These are phyloP conservation scores for Rubroboletus pulcherrimus DNA, from an alignment of 768 basidiomycete species.

Conservation along the genomic window DNA sequence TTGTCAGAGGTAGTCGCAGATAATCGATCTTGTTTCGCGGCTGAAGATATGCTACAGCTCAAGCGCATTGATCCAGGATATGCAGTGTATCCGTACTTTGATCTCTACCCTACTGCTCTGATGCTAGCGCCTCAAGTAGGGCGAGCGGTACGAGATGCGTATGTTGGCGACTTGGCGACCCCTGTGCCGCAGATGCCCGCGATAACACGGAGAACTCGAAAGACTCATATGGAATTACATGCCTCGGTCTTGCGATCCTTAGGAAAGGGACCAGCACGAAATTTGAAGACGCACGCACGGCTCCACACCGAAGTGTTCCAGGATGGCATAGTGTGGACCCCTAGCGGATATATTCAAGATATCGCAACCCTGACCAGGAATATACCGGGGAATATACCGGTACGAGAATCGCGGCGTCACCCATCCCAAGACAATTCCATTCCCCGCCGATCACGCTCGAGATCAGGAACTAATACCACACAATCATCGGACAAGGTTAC, in stretches of 20 bases:
- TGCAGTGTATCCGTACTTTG: slow-evolving; percentile 24
- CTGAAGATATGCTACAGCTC: slow-evolving; percentile 4
- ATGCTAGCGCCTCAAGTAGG: not conserved
- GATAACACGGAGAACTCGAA: slow-evolving; percentile 10
- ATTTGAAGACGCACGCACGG: slow-evolving; percentile 34
- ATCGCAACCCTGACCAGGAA: slow-evolving; percentile 3
- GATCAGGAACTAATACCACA: slow-evolving; percentile 14
- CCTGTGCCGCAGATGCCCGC: not conserved
- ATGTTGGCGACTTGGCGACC: not conserved
- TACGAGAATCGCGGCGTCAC: not conserved
- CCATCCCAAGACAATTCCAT: not conserved
- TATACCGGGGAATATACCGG: not conserved
- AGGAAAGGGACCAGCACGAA: slow-evolving; percentile 7
- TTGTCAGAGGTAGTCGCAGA: slow-evolving; percentile 9
- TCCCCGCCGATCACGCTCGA: slow-evolving; percentile 7
- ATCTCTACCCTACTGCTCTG: slow-evolving; percentile 17
- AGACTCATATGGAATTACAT: slow-evolving; percentile 23
- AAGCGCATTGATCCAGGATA: not conserved
- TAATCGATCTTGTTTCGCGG: not conserved
- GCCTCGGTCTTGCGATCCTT: slow-evolving; percentile 5
- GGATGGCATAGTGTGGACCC: slow-evolving; percentile 26
- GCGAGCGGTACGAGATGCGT: not conserved
- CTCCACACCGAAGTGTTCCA: slow-evolving; percentile 34
- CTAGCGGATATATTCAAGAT: slow-evolving; percentile 26
- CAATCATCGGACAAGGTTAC: slow-evolving; percentile 2